Evolutionary conservation across 306 rosid genomes (phyloP), one percentile per base, ranked within the genome.

Genomic region (Potentilla sterilis): DNA sequence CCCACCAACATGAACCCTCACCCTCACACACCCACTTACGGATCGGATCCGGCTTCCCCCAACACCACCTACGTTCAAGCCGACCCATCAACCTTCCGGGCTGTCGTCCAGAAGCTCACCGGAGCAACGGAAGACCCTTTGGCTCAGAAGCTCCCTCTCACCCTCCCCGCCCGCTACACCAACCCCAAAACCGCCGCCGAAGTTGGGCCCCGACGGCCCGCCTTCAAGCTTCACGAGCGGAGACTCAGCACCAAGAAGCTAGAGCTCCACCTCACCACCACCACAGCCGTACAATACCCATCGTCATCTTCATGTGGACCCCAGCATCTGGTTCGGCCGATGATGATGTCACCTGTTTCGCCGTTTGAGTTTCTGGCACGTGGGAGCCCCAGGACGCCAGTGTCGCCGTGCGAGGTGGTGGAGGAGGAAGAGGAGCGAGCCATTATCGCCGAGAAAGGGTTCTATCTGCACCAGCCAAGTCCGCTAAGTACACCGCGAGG

Each of bases 11-110:
- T 67, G 71, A 49, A 51, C 42, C 22, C 37, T 12, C 57, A 51
- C 24, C 22, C 37, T 12, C 73, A 67, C 75, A 74, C 88, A 62
- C 79, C 86, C 40, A 0, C 64, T 62, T 81, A 81, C 42, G 83
- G 80, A 57, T 61, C 92, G 81, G 87, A 86, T 88, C 86, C 92
- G 18, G 80, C 81, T 19, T 76, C 91, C 9, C 77, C 97, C 24
- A 90, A 89, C 91, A 92, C 98, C 7, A 95, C 95, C 70, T 90
- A 87, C 71, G 96, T 95, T 21, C 91, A 95, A 83, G 93, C 96
- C 2, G 93, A 92, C 84, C 91, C 97, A 0, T 87, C 96, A 28
- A 88, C 77, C 49, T 95, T 92, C 91, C 88, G 97, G 3, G 84
- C 89, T 0, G 90, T 91, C 2, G 98, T 95, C 2, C 97, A 92